Evolutionary conservation across 306 rosid genomes (phyloP), one percentile per base, ranked within the genome.

Genomic region (Vigna nakashimae): DNA sequence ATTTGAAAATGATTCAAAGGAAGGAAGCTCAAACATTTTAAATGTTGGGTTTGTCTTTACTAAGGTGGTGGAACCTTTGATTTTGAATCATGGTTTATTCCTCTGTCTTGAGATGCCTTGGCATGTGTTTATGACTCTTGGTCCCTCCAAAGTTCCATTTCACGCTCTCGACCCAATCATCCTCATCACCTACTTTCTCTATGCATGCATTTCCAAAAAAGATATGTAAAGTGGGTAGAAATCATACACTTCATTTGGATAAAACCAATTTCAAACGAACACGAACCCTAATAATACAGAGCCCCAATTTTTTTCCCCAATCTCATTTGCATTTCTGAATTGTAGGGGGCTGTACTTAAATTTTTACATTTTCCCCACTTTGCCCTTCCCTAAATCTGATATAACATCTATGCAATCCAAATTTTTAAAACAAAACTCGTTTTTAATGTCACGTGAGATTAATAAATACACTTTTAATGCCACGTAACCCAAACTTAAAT

Each of bases 121-220:
- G 80, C 85, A 83, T 80, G 69, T 55, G 66, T 80, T 86, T 53
- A 84, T 76, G 79, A 78, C 78, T 75, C 17, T 10, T 69, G 80
- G 82, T 50, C 77, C 88, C 86, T 83, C 45, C 49, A 52, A 34
- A 43, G 46, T 78, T 78, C 63, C n/a, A 55, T 42, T 68, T 76
- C 82, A 71, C 77, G 11, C n/a, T 1, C 62, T 73, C 20, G 72
- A 38, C 46, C 68, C 36, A 63, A 76, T 85, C 12, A 79, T 65
- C 3, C 34, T 68, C 3, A 45, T 68, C 4, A 16, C 10, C 51
- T 57, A 28, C 63, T 73, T 48, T 68, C 12, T 42, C 12, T 5
- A 17, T 66, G 53, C 71, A 66, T 66, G 32, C 51, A 16, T 65
- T 40, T 20, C 20, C 20, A 17, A 16, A 2, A 65, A 65, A 42